A percentile compares a stretch with the other conserved stretches of the same genome.
Evolutionary conservation across 768 basidiomycete genomes (phyloP).

Genomic region (Lentinus tigrinus): DNA sequence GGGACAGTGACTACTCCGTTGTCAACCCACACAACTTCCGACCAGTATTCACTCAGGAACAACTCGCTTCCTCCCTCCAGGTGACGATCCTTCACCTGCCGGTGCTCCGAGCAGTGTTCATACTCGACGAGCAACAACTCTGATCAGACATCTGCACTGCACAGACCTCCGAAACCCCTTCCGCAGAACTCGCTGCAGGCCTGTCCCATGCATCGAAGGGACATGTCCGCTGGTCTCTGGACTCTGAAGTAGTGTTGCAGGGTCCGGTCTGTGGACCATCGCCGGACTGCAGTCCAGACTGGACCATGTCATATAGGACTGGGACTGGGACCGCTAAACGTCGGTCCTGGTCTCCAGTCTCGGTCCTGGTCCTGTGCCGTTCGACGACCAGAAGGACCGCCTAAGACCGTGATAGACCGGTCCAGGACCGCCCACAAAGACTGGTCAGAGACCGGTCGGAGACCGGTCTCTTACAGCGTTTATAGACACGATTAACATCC

Average conservation of each 20-base stretch:
- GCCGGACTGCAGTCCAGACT: background rate
- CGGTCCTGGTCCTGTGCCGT: background rate
- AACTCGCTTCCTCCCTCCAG: too few species aligned
- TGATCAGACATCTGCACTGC: too few species aligned
- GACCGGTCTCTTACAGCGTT: too few species aligned
- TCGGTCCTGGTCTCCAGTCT: background rate
- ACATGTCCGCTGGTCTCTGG: background rate
- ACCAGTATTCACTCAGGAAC: too few species aligned
- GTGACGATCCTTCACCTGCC: too few species aligned
- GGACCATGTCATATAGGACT: background rate
- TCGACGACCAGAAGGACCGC: background rate
- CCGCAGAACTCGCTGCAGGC: slow-evolving; percentile 2
- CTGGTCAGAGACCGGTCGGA: background rate
- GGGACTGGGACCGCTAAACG: background rate
- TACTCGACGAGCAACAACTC: too few species aligned
- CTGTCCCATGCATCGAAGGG: background rate
- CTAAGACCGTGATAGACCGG: background rate
- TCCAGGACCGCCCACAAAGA: background rate
- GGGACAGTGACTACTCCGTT: too few species aligned
- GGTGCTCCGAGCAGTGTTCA: too few species aligned
- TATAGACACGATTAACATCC: too few species aligned
- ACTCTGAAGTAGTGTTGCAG: background rate
- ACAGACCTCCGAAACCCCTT: background rate
- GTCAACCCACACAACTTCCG: too few species aligned
- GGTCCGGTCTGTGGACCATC: background rate